Conservation (phyloP, 345 rosid species). For the Populus simonii region DNA sequence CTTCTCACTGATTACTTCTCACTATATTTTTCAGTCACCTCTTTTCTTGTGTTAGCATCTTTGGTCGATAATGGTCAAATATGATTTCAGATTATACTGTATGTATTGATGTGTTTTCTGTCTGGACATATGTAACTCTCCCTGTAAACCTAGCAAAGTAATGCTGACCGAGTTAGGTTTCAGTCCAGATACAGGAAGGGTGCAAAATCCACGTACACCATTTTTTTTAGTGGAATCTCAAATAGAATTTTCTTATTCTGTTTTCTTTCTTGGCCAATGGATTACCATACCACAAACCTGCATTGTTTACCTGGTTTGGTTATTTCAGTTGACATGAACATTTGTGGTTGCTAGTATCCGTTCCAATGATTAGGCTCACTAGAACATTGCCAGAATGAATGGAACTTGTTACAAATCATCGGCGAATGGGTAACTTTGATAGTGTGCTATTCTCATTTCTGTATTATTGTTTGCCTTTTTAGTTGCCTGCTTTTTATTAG, state of each 20-base stretch:
- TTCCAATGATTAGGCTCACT: neutral
- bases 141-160: neutral
- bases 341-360: neutral
- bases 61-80: neutral
- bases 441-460: neutral
- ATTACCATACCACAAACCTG: neutral
- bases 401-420: neutral
- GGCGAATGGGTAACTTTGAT: neutral
- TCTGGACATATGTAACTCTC: neutral
- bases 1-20: neutral
- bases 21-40: neutral
- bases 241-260: neutral
- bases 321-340: neutral
- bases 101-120: neutral
- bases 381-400: neutral
- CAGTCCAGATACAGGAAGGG: neutral
- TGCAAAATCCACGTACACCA: neutral
- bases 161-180: neutral
- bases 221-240: neutral
- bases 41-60: neutral
- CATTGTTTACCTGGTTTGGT: neutral
- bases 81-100: neutral
- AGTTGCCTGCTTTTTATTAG: neutral
- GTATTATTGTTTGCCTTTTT: neutral
- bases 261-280: neutral